Evolutionary conservation across 2,329 filamentous ascomycete genomes (phyloP).

Genomic region (Beauveria sp.): DNA sequence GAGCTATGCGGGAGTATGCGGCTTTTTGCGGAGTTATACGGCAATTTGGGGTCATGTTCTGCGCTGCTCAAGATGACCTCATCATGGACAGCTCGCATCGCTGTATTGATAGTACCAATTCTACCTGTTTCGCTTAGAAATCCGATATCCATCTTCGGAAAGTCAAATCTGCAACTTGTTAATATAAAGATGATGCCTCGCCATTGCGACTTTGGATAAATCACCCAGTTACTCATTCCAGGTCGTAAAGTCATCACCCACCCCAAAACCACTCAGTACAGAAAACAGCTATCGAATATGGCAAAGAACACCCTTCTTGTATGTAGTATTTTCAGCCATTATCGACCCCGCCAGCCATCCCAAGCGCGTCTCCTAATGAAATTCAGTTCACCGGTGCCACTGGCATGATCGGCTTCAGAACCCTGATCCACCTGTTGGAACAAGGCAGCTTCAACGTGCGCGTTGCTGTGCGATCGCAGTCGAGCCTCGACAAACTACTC

Average conservation of each 20-base stretch:
- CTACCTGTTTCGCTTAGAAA: neutral
- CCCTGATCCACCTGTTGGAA: slow-evolving; percentile 18
- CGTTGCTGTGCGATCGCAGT: slow-evolving; percentile 21
- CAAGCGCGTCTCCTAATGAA: neutral
- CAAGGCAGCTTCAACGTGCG: slow-evolving; percentile 21
- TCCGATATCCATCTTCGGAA: no score
- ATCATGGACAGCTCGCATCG: neutral
- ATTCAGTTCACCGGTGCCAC: slow-evolving; percentile 22
- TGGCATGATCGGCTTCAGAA: slow-evolving; percentile 23
- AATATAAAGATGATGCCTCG: neutral
- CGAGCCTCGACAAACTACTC: slow-evolving; percentile 9
- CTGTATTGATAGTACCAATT: neutral
- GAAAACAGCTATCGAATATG: neutral
- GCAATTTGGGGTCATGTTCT: neutral
- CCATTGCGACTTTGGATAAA: neutral
- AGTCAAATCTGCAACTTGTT: no score
- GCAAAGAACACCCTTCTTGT: slow-evolving; percentile 6
- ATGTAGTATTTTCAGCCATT: neutral
- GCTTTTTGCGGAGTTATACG: neutral
- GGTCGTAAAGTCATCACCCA: neutral
- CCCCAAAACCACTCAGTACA: neutral
- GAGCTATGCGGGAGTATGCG: neutral
- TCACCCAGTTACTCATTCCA: neutral
- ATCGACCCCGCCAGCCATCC: no score
- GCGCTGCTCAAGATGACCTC: no score